A percentile compares a stretch with the other conserved stretches of the same genome.
phyloP scores from a whole-genome alignment of 2,329 filamentous ascomycete species.

The Paradendryphiella salina region DNA sequence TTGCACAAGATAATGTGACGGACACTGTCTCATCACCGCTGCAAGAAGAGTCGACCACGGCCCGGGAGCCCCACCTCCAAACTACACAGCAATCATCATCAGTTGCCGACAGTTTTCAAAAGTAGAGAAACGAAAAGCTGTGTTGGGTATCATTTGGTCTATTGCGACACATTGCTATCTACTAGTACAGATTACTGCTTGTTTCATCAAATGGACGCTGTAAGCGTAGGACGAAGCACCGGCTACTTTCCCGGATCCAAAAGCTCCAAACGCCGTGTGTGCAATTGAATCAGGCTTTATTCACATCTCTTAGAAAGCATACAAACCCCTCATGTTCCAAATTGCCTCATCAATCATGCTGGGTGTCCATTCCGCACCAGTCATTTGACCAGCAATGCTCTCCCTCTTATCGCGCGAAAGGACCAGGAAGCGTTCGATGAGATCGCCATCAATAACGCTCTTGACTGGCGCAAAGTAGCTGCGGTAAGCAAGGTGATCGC shows the following conservation, averaged over 20 bases:
- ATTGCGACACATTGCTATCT: slow-evolving; percentile 12
- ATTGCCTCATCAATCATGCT: slow-evolving; percentile 96
- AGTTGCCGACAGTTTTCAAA: neutral
- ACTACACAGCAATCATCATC: neutral
- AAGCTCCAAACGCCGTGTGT: slow-evolving; percentile 10
- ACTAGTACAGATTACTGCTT: slow-evolving; percentile 11
- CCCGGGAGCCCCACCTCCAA: neutral
- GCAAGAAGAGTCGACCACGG: neutral
- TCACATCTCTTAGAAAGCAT: slow-evolving; percentile 31
- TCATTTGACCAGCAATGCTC: slow-evolving; percentile 90
- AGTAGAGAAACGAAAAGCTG: neutral
- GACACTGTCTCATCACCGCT: too few relatives aligned
- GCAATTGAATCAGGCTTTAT: neutral
- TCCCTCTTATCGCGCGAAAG: slow-evolving; percentile 87
- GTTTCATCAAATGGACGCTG: neutral
- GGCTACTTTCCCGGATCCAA: neutral
- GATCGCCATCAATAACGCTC: slow-evolving; percentile 92
- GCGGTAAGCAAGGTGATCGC: slow-evolving; percentile 94
- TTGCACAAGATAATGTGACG: too few relatives aligned
- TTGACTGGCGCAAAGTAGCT: slow-evolving; percentile 97
- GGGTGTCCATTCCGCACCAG: slow-evolving; percentile 69
- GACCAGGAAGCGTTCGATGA: slow-evolving; percentile 88
- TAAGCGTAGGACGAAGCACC: neutral
- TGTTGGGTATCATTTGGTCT: slow-evolving; percentile 15
- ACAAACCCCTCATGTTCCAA: slow-evolving; percentile 45